Evolutionary conservation across 1,284 basidiomycete species (phyloP).

Genomic region (Melampsora abietis-canadensis): DNA sequence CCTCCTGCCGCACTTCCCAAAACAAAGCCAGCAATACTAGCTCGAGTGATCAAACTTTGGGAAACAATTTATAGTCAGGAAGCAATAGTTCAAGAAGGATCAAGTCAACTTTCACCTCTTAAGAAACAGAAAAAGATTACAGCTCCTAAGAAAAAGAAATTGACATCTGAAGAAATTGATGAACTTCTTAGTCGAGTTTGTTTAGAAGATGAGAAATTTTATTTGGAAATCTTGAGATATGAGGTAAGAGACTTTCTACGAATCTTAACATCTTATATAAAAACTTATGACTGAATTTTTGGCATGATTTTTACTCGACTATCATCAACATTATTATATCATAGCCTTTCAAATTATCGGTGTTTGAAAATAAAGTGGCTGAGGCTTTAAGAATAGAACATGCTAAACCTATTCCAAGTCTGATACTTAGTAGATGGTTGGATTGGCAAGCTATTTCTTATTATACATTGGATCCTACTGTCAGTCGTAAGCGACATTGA

Average conservation of each 20-base stretch:
- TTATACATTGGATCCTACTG: slow-evolving; percentile 23
- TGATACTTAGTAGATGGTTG: slow-evolving; percentile 16
- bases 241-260: slow-evolving; percentile 3
- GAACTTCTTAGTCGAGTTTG: slow-evolving; percentile 8
- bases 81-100: not conserved
- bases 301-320: not conserved
- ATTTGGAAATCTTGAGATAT: slow-evolving; percentile 27
- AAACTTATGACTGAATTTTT: too few species aligned
- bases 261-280: not conserved
- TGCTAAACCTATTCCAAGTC: slow-evolving; percentile 6
- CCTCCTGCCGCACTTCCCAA: slow-evolving; percentile 10
- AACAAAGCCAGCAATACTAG: slow-evolving; percentile 21
- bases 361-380: slow-evolving; percentile 21
- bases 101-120: not conserved
- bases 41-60: slow-evolving; percentile 17
- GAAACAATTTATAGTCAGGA: not conserved
- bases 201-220: slow-evolving; percentile 7
- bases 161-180: not conserved
- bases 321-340: not conserved
- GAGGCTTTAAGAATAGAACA: not conserved
- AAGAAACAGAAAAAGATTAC: not conserved
- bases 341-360: slow-evolving; percentile 25
- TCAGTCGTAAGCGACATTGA: slow-evolving; percentile 29
- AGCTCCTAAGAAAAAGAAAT: slow-evolving; percentile 18
- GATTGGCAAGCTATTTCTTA: slow-evolving; percentile 28